These are phyloP conservation scores for Claviceps sp. DNA, from an alignment of 2,329 filamentous ascomycete species.

Conservation along the genomic window DNA sequence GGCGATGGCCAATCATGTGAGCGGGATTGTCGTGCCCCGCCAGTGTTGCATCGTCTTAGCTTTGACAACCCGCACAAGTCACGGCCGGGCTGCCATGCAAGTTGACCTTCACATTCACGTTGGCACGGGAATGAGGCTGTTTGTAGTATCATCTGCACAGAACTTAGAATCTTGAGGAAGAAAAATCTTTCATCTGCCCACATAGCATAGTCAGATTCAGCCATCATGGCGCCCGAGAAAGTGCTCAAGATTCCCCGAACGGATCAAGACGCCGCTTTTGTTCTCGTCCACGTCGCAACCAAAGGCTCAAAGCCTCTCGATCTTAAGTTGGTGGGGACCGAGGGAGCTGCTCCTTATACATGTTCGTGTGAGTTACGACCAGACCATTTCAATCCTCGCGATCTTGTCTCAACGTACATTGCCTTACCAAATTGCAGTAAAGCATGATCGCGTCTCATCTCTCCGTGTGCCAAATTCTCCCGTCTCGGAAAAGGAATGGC, in stretches of 20 bases:
- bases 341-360: slow-evolving; percentile 48
- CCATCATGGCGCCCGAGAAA: slow-evolving; percentile 12
- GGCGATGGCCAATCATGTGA: no score
- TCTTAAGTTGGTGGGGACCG: slow-evolving; percentile 54
- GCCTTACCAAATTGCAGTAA: slow-evolving; percentile 26
- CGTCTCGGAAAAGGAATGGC: slow-evolving; percentile 54
- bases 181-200: background rate
- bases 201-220: background rate
- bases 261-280: slow-evolving; percentile 35
- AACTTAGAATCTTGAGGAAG: background rate
- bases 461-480: slow-evolving; percentile 40
- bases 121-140: background rate
- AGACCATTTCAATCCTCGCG: background rate
- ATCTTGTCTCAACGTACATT: background rate
- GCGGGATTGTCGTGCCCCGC: no score
- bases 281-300: slow-evolving; percentile 47
- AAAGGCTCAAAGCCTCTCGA: slow-evolving; percentile 42
- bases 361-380: slow-evolving; percentile 34
- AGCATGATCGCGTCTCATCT: slow-evolving; percentile 39
- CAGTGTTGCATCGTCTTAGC: no score
- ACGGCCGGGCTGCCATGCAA: background rate
- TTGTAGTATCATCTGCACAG: background rate
- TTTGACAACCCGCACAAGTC: background rate
- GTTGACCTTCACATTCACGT: background rate
- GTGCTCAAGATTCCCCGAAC: slow-evolving; percentile 48